A percentile compares a stretch with the other conserved stretches of the same genome.
Evolutionary conservation across 225 moss, liverwort and hornwort species (phyloP).

Genomic region (Lunularia cruciata): DNA sequence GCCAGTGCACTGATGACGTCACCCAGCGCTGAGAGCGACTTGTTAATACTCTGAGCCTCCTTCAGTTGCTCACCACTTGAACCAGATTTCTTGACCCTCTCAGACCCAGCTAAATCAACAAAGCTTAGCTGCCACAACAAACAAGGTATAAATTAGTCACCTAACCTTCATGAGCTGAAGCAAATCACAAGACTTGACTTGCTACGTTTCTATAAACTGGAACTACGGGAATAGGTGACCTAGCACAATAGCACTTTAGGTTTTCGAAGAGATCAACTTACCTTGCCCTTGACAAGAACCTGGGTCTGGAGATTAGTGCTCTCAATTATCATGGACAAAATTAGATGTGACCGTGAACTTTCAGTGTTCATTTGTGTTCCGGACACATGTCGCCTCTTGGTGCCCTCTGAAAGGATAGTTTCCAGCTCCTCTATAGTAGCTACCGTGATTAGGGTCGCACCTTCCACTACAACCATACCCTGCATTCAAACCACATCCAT

Average conservation of each 20-base stretch:
- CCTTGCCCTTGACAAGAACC: constrained; percentile 92
- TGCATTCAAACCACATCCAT: constrained; percentile 26
- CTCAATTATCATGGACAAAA: constrained; percentile 82
- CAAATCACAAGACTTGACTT: too few relatives aligned
- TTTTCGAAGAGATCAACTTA: too few relatives aligned
- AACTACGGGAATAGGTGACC: too few relatives aligned
- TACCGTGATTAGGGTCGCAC: constrained; percentile 72
- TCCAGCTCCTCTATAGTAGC: constrained; percentile 71
- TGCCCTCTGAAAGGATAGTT: constrained; percentile 65
- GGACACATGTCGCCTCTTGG: constrained; percentile 83
- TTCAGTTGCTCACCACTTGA: constrained; percentile 89
- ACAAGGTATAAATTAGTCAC: neutral
- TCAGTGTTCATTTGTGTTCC: constrained; percentile 94
- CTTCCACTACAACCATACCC: constrained; percentile 97
- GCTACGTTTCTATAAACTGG: too few relatives aligned
- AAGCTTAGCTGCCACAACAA: constrained; percentile 73
- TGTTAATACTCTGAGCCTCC: constrained; percentile 97
- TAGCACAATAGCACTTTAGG: too few relatives aligned
- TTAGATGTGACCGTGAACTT: constrained; percentile 90
- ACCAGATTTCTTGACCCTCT: constrained; percentile 90
- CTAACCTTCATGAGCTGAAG: neutral
- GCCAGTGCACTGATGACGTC: constrained; percentile 91
- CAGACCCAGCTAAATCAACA: constrained; percentile 91
- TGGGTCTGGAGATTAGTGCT: constrained; percentile 90
- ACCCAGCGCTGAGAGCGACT: constrained; percentile 85